Conservation (phyloP, 2,329 filamentous ascomycete species). For the Xylaria hypoxylon region DNA sequence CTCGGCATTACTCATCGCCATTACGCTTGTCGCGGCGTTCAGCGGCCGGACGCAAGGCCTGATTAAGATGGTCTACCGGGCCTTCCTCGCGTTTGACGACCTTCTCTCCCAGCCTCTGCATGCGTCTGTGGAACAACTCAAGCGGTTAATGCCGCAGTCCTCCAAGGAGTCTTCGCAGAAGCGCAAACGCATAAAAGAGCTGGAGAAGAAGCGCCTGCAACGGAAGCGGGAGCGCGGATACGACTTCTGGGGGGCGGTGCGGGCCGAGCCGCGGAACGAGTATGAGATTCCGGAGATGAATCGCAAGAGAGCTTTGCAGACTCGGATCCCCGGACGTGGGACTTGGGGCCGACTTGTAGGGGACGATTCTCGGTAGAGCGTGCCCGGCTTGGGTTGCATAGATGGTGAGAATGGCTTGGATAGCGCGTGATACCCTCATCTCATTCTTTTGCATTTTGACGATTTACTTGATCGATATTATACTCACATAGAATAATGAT, state of each 20-base stretch:
- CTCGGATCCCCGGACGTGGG: conserved; percentile 31
- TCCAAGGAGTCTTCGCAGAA: conserved; percentile 44
- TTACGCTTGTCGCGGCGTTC: conserved; percentile 67
- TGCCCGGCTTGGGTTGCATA: not conserved
- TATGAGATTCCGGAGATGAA: conserved; percentile 57
- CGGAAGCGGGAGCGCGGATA: conserved; percentile 51
- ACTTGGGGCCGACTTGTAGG: conserved; percentile 39
- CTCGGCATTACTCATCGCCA: conserved; percentile 61
- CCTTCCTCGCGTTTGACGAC: conserved; percentile 33
- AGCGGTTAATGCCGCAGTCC: conserved; percentile 47
- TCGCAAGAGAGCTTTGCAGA: conserved; percentile 40
- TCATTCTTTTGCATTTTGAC: not conserved
- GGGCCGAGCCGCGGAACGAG: conserved; percentile 46
- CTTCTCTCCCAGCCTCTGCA: conserved; percentile 39
- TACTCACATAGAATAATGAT: not conserved
- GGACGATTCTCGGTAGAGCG: conserved; percentile 18
- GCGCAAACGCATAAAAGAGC: conserved; percentile 41
- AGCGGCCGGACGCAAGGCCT: conserved; percentile 58
- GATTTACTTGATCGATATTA: not conserved
- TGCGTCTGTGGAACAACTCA: conserved; percentile 30
- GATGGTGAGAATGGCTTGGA: not conserved
- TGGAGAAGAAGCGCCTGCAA: conserved; percentile 38
- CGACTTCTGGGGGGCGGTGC: conserved; percentile 57
- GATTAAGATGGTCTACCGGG: conserved; percentile 46
- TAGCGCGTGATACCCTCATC: conserved; percentile 15